Evolutionary conservation across 805 yeast genomes (phyloP).

Genomic region (Pichia heedii): DNA sequence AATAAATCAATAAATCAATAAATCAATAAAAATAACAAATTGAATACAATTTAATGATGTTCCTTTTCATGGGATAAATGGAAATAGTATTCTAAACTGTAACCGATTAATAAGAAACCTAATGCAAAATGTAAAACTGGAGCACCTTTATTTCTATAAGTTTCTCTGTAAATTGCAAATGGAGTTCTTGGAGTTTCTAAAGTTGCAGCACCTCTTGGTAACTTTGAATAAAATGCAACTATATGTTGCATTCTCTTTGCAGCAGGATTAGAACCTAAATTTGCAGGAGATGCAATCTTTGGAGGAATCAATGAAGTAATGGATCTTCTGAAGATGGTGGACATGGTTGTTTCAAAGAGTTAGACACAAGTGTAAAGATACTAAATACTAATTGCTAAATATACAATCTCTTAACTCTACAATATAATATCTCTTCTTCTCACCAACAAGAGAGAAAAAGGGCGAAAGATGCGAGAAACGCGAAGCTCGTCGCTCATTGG

Average conservation of each 20-base stretch:
- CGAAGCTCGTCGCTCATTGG: no score
- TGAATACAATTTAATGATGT: constrained; percentile 25
- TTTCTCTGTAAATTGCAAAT: constrained; percentile 72
- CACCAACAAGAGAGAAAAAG: no score
- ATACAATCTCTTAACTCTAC: no score
- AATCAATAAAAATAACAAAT: background rate
- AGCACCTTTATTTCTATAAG: constrained; percentile 74
- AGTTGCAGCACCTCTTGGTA: constrained; percentile 90
- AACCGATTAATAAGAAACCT: constrained; percentile 66
- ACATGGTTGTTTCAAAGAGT: constrained; percentile 36
- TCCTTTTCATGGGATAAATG: constrained; percentile 64
- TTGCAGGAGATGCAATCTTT: constrained; percentile 90
- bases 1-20: constrained; percentile 10
- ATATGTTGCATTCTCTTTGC: constrained; percentile 96
- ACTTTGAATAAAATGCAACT: constrained; percentile 88
- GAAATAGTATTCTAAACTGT: constrained; percentile 88
- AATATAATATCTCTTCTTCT: no score
- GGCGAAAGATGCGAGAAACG: no score
- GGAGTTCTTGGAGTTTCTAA: constrained; percentile 61
- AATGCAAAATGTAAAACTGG: constrained; percentile 73
- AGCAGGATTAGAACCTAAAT: constrained; percentile 90
- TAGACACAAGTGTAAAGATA: no score
- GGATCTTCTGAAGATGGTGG: constrained; percentile 83
- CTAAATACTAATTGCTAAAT: no score
- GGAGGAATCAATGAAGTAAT: constrained; percentile 97